Base-by-base conservation (phyloP, 345 rosid genomes). In the Salix suchowensis region DNA sequence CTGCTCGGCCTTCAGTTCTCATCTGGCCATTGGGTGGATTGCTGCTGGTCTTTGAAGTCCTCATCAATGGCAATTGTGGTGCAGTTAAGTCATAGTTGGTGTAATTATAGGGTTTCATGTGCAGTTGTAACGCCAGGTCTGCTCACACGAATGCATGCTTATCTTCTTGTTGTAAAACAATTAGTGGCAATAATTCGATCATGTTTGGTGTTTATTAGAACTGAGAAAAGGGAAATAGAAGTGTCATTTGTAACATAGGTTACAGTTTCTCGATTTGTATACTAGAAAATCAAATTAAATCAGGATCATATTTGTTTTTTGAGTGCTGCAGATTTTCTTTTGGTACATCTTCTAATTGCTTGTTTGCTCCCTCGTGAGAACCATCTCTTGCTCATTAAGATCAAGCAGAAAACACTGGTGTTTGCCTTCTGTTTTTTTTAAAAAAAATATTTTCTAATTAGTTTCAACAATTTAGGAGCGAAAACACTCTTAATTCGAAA, bases 161-260 rank as follows among this genome's bases (percentile, higher is more conserved):
- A 23, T 71, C 54, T 60, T 16, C 70, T 61, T 79, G 78, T 77
- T 86, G 85, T 82, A 82, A 68, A 80, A 77, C 72, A 71, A n/a
- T 1, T 54, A 64, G 66, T 19, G 67, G 61, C 32, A 77, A 80
- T 82, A 80, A 80, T 80, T 67, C 44, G 72, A 42, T 76, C 8
- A 65, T 18, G 74, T 26, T 73, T 55, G 81, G 70, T 77, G 74
- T 28, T 48, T 39, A 34, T 65, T 71, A 78, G 82, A 80, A 73
- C 68, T 44, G 70, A 74, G 46, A 61, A 61, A 46, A 68, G 61
- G 71, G 67, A 70, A 73, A 37, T 71, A 67, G 61, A 10, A 72
- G 70, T 36, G 54, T 21, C 19, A 75, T 52, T 24, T 82, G 79
- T 79, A 74, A 74, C 77, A 75, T 77, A 85, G 79, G 74, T 42